These are phyloP conservation scores for Suillus spraguei DNA, from an alignment of 768 basidiomycete species.

Conservation along the genomic window DNA sequence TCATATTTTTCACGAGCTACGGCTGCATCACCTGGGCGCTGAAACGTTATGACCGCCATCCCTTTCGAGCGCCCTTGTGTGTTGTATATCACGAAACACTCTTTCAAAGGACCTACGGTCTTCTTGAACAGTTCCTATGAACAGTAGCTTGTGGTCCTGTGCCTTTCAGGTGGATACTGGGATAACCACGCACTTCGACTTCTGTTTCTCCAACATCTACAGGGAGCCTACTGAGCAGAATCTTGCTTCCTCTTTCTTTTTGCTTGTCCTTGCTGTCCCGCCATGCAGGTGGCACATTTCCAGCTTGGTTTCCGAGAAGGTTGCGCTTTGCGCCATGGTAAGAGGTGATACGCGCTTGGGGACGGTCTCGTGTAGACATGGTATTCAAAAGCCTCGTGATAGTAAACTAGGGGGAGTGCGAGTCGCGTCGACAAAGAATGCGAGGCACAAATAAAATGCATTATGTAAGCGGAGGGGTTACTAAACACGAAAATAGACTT, in stretches of 20 bases:
- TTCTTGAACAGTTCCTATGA: slow-evolving; percentile 74
- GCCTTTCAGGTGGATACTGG: not conserved
- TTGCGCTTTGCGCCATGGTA: slow-evolving; percentile 58
- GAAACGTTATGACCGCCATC: slow-evolving; percentile 76
- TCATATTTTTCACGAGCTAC: slow-evolving; percentile 70
- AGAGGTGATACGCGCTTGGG: slow-evolving; percentile 40
- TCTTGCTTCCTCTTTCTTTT: slow-evolving; percentile 55
- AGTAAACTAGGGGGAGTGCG: not conserved
- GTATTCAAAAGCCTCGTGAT: not conserved
- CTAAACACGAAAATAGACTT: not conserved
- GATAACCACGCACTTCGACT: slow-evolving; percentile 53
- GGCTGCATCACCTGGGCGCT: slow-evolving; percentile 61
- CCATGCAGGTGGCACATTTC: slow-evolving; percentile 65
- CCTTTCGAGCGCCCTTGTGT: slow-evolving; percentile 76
- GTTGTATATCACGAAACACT: slow-evolving; percentile 74
- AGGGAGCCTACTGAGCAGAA: slow-evolving; percentile 66
- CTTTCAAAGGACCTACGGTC: slow-evolving; percentile 74
- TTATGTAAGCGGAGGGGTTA: not conserved
- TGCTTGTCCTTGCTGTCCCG: slow-evolving; percentile 40
- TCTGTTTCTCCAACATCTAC: slow-evolving; percentile 70
- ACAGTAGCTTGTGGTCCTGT: slow-evolving; percentile 14
- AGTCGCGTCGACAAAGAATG: slow-evolving; percentile 3
- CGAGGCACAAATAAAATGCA: not conserved
- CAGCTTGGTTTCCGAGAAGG: slow-evolving; percentile 60
- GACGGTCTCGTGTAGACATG: slow-evolving; percentile 3